phyloP scores from a whole-genome alignment of 768 basidiomycete genomes.

The Lactarius vividus region DNA sequence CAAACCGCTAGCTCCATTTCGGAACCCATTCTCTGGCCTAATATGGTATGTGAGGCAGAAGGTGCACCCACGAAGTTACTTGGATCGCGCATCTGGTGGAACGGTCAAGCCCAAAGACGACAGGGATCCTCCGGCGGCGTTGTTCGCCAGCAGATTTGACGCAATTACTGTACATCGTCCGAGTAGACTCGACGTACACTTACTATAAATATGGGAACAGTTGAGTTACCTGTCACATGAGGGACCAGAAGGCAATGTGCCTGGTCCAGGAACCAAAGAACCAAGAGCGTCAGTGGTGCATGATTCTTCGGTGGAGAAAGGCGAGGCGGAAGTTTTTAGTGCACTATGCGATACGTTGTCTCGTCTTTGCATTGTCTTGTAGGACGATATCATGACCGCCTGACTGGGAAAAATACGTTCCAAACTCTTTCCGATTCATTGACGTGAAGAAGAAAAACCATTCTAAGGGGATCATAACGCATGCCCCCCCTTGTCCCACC shows the following conservation, averaged over 20 bases:
- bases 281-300: too few relatives aligned
- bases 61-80: not conserved
- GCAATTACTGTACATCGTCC: not conserved
- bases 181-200: not conserved
- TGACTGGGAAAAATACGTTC: not conserved
- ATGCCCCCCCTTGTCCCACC: too few relatives aligned
- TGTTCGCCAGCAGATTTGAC: not conserved
- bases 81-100: not conserved
- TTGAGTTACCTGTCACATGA: not conserved
- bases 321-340: too few relatives aligned
- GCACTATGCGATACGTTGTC: not conserved
- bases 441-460: too few relatives aligned
- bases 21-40: slow-evolving; percentile 7
- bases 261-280: too few relatives aligned
- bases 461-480: too few relatives aligned
- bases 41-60: slow-evolving; percentile 15
- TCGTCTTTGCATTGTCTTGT: not conserved
- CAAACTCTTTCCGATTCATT: too few relatives aligned
- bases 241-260: too few relatives aligned
- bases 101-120: not conserved
- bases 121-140: not conserved
- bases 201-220: not conserved
- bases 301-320: too few relatives aligned
- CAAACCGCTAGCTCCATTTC: slow-evolving; percentile 11
- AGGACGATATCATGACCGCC: not conserved